Conservation (phyloP, 1,284 basidiomycete genomes). For the Ustilago trichophora region DNA sequence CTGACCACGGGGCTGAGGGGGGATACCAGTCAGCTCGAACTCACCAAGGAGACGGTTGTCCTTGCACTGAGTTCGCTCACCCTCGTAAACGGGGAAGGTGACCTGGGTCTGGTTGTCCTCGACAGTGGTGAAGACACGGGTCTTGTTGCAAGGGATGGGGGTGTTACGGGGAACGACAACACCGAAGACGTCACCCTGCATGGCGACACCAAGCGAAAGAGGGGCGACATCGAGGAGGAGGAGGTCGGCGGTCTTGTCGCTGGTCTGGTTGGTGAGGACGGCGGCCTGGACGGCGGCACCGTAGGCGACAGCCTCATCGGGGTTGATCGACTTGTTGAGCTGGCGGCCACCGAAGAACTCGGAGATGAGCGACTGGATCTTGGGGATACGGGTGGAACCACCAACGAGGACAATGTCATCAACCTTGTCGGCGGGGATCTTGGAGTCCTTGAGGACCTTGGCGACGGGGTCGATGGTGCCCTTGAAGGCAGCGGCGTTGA, state of each 20-base stretch:
- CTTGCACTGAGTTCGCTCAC: constrained; percentile 67
- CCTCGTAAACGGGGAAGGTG: constrained; percentile 67
- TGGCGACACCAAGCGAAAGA: constrained; percentile 67
- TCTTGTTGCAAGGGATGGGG: constrained; percentile 66
- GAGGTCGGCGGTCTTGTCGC: constrained; percentile 67
- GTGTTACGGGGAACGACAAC: constrained; percentile 66
- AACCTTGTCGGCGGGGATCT: constrained; percentile 95
- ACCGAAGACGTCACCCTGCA: constrained; percentile 67
- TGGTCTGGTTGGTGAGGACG: constrained; percentile 66
- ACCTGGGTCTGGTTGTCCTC: constrained; percentile 67
- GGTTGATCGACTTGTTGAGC: constrained; percentile 88
- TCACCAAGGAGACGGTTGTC: constrained; percentile 67
- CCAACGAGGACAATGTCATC: constrained; percentile 99
- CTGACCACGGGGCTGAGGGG: constrained; percentile 66
- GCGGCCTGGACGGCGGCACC: constrained; percentile 67
- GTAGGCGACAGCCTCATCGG: constrained; percentile 70
- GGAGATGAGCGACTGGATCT: constrained; percentile 96
- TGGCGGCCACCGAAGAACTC: constrained; percentile 97
- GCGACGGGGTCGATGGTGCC: constrained; percentile 97
- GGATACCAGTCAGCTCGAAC: constrained; percentile 66
- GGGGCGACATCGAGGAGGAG: constrained; percentile 66
- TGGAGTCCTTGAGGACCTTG: constrained; percentile 98
- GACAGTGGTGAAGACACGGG: constrained; percentile 66
- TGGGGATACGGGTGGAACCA: constrained; percentile 99
- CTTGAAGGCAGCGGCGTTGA: constrained; percentile 93